Base-by-base conservation (phyloP, 2,329 filamentous ascomycete genomes). In the Dactylellina cionopaga region DNA sequence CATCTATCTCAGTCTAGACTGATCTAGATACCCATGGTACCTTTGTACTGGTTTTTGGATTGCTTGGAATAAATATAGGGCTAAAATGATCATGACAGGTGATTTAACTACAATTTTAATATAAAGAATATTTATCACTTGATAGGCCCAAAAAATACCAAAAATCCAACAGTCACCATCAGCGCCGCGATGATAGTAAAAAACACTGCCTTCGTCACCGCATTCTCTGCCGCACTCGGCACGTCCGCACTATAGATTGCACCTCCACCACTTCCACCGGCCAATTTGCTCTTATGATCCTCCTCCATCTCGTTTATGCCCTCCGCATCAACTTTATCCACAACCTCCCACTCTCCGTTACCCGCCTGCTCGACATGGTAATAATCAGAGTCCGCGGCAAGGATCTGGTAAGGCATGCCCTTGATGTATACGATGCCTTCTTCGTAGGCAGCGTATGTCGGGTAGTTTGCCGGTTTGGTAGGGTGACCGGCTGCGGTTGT, bases 131-230 rank as follows among this genome's bases (percentile, higher is more conserved):
- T 41, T 37, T 22, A 63, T 15, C 25, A 27, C 9, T 41, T 49
- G 19, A 68, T 68, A 39, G 55, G 17, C 39, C 37, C 27, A 41
- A 49, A 70, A 13, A 47, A 70, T 5, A 60, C 55, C 29, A 70
- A 35, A 3, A 70, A 35, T 1, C 65, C 65, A 29, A 70, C 33
- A 35, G 55, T 49, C 46, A 70, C 62, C 1, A 70, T 47, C 31
- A 27, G 29, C 13, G 56, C 55, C 17, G 37, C 65, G 15, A 62
- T 22, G 27, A 62, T 22, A 7, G 15, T 55, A 17, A 62, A 69
- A 55, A 69, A 69, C 27, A 49, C 58, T 24, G 56, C 52, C 58
- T 74, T 63, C 47, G 44, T 72, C n/a, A 66, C 60, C 52, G 49
- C 71, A 49, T 70, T 62, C 39, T 64, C 70, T 24, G 31, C 41